A percentile compares a stretch with the other conserved stretches of the same genome.
Conservation (phyloP, 345 rosid genomes). For the Salix purpurea region DNA sequence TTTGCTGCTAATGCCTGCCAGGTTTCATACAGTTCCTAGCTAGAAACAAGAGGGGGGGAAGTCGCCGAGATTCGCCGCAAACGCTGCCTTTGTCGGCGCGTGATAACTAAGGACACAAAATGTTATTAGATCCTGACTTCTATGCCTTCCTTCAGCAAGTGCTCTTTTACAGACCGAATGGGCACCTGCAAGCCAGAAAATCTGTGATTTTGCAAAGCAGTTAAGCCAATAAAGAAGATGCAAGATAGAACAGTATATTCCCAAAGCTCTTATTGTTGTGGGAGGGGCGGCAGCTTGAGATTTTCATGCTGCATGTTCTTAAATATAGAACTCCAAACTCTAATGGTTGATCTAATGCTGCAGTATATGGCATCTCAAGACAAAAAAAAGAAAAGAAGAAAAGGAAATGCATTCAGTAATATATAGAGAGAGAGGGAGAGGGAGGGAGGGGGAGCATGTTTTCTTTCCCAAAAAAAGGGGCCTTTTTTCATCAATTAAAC, state of each 20-base stretch:
- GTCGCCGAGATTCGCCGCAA: not conserved
- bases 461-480: too few species aligned
- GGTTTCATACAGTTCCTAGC: too few species aligned
- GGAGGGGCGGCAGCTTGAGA: not conserved
- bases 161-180: constrained; percentile 67
- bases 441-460: not conserved
- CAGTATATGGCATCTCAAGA: not conserved
- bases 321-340: not conserved
- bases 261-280: not conserved
- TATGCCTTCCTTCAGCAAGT: constrained; percentile 54
- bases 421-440: not conserved
- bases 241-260: not conserved
- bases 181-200: constrained; percentile 62
- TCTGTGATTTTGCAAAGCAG: not conserved
- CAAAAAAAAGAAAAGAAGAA: not conserved
- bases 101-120: not conserved
- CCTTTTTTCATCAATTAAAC: too few species aligned
- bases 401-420: not conserved
- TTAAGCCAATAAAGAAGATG: not conserved
- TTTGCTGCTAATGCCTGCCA: too few species aligned
- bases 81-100: not conserved
- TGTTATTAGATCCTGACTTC: constrained; percentile 62
- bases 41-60: not conserved
- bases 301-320: not conserved
- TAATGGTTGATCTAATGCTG: not conserved